phyloP scores from a whole-genome alignment of 2,329 filamentous ascomycete species.

The Davidsoniella virescens region DNA sequence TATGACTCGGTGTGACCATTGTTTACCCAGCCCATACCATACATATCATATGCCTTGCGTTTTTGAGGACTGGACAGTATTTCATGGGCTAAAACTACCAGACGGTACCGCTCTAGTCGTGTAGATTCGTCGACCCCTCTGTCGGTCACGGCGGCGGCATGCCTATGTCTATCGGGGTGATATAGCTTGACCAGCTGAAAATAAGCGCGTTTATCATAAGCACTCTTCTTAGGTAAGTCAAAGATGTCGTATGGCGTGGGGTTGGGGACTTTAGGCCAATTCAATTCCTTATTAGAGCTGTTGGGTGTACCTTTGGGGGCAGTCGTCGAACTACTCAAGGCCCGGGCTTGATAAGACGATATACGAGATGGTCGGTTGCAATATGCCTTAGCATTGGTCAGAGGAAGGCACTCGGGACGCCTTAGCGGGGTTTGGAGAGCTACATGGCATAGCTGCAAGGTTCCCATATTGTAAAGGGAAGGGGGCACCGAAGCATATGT shows the following conservation, averaged over 20 bases:
- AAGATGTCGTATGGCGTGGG: conserved; percentile 91
- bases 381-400: no score
- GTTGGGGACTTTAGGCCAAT: conserved; percentile 31
- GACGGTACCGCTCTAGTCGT: conserved; percentile 74
- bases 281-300: neutral
- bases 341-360: no score
- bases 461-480: neutral
- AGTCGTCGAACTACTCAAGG: no score
- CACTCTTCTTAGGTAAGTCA: conserved; percentile 31
- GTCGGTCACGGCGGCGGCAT: conserved; percentile 13
- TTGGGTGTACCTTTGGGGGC: no score
- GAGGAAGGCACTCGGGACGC: no score
- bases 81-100: conserved; percentile 75
- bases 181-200: conserved; percentile 91
- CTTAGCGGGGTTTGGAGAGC: no score
- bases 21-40: conserved; percentile 68
- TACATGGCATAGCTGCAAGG: no score
- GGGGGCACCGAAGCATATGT: neutral
- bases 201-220: conserved; percentile 72
- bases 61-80: conserved; percentile 70
- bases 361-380: no score
- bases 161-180: conserved; percentile 58
- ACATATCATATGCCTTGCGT: conserved; percentile 65
- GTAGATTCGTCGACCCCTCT: conserved; percentile 16
- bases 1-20: conserved; percentile 31